These are phyloP conservation scores for Ogataea polymorpha DNA, from an alignment of 805 yeast genomes.

Conservation along the genomic window DNA sequence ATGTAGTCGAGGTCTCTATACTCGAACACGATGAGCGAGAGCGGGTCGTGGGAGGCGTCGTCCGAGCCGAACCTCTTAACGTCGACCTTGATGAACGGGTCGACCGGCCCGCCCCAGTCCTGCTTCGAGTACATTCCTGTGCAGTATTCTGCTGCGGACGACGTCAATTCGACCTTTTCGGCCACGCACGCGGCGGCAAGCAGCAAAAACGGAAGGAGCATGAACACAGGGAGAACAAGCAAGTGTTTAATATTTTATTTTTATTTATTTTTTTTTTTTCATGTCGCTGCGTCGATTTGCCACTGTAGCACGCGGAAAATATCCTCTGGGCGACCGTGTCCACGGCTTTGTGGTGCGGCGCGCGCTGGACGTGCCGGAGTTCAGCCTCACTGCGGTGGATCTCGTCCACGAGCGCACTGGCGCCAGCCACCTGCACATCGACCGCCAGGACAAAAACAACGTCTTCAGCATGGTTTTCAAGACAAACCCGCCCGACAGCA, in stretches of 20 bases:
- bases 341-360: slow-evolving; percentile 69
- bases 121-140: slow-evolving; percentile 84
- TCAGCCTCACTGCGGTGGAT: slow-evolving; percentile 75
- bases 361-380: slow-evolving; percentile 72
- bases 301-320: slow-evolving; percentile 34
- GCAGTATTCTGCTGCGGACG: slow-evolving; percentile 63
- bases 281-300: slow-evolving; percentile 13
- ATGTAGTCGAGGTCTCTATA: slow-evolving; percentile 69
- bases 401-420: slow-evolving; percentile 68
- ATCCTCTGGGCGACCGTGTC: slow-evolving; percentile 58
- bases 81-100: slow-evolving; percentile 57
- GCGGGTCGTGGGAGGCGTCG: slow-evolving; percentile 36
- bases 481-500: slow-evolving; percentile 91
- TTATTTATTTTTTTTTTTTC: slow-evolving; percentile 6
- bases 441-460: slow-evolving; percentile 76
- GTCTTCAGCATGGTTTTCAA: slow-evolving; percentile 88
- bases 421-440: slow-evolving; percentile 80
- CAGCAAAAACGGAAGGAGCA: slow-evolving; percentile 4
- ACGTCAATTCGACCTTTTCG: slow-evolving; percentile 48
- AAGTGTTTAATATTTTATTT: not conserved
- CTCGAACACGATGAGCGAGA: slow-evolving; percentile 78
- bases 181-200: slow-evolving; percentile 25
- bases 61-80: slow-evolving; percentile 31
- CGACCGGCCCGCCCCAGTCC: slow-evolving; percentile 81
- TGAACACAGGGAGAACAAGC: not conserved